Evolutionary conservation across 129 eudicot genomes (phyloP), one percentile per base, ranked within the genome.

Genomic region (Arctium minus): DNA sequence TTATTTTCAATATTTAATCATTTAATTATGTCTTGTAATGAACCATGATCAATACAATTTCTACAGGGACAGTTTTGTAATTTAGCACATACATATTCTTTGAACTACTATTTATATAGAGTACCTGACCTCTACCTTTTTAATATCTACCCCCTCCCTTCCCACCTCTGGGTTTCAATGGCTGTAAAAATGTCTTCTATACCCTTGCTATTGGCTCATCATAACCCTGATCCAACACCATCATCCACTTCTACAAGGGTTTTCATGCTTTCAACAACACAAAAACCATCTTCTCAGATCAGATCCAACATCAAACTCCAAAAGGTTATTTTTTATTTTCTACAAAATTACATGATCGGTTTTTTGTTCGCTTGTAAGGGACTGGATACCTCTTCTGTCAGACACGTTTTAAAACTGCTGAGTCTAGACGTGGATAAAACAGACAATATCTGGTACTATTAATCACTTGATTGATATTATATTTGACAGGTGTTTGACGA

Each of bases 401-500:
- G 6, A 18, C 32, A 18, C 4, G 2, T 7, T 18, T 29, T 29
- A 10, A 32, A 69, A 12, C 62, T 11, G 1, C 13, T n/a, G 4
- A 1, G 62, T 50, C 4, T 4, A 69, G 3, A 29, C 18, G 0
- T 13, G 3, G 0, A 69, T 4, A 65, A 18, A 65, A 22, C 27
- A 0, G 27, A 22, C 27, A 22, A 22, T 22, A 32, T 8, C 12
- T 44, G 2, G 50, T 44, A 46, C 5, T 42, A 2, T 44, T 8
- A 11, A 8, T 44, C 4, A 2, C 44, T 3, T 35, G 32, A 35
- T 73, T 15, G 0, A 29, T 33, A 9, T 79, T 74, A 18, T 31
- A 27, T 46, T 48, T 9, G 33, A 27, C 46, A 87, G 94, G 89
- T 90, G 2, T 90, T 84, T 79, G 92, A 90, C 77, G 94, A 90